A percentile compares a stretch with the other conserved stretches of the same genome.
phyloP scores from a whole-genome alignment of 352 stramenopile genomes.

The Blastocystis sp. region DNA sequence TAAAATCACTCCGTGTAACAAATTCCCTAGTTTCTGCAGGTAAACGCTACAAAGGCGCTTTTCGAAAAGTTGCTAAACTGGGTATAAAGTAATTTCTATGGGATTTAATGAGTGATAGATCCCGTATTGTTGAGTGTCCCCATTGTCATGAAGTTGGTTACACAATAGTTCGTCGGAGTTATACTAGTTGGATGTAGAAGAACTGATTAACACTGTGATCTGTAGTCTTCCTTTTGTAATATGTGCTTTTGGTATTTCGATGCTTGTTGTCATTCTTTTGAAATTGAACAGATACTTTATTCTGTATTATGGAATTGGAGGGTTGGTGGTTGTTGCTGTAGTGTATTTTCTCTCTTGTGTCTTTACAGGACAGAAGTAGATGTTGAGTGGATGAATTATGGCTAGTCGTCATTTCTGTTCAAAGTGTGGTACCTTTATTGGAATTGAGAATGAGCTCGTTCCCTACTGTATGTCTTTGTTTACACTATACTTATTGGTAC shows the following conservation, averaged over 20 bases:
- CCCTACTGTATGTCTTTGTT: background rate
- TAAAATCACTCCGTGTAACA: background rate
- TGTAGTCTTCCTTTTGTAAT: conserved; percentile 13
- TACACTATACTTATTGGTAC: too few species aligned
- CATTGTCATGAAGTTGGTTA: background rate
- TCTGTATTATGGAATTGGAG: background rate
- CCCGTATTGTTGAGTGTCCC: background rate
- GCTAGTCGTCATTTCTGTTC: conserved; percentile 35
- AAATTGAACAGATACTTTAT: background rate
- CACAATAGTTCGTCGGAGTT: background rate
- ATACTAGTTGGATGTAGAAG: background rate
- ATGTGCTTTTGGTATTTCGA: background rate
- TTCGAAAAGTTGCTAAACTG: background rate
- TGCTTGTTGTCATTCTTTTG: background rate
- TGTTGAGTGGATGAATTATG: background rate
- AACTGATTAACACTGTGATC: background rate
- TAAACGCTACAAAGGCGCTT: background rate
- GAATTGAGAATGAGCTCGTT: conserved; percentile 7
- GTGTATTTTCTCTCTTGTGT: conserved; percentile 8
- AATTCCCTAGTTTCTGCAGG: background rate
- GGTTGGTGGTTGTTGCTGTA: background rate
- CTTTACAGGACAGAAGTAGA: background rate
- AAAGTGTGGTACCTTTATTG: conserved; percentile 17
- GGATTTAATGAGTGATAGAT: background rate
- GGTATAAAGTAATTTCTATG: background rate